Percentiles rank a stretch among this genome's conserved stretches.
Evolutionary conservation across 1,284 basidiomycete species (phyloP).

Genomic region (Ceratobasidium sp.): DNA sequence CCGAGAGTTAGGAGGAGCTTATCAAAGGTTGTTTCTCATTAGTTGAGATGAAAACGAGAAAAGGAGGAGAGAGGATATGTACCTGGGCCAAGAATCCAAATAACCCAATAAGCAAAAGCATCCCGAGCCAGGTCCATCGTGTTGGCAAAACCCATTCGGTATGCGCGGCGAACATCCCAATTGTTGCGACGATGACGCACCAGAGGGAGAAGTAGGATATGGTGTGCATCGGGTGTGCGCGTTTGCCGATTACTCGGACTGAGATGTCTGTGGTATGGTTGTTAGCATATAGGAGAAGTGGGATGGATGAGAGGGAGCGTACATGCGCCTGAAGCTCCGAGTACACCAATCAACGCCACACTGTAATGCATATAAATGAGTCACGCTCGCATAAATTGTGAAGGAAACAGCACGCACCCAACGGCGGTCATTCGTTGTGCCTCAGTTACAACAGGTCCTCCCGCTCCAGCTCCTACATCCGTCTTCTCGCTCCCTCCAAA

Average conservation of each 20-base stretch:
- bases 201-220: constrained; percentile 61
- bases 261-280: constrained; percentile 55
- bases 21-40: no score
- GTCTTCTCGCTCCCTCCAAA: constrained; percentile 33
- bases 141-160: constrained; percentile 26
- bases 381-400: background rate
- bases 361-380: constrained; percentile 20
- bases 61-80: background rate
- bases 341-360: constrained; percentile 53
- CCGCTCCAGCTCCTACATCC: constrained; percentile 27
- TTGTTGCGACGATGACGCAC: constrained; percentile 38
- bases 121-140: constrained; percentile 30
- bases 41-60: background rate
- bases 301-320: background rate
- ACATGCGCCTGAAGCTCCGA: constrained; percentile 50
- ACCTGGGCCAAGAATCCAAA: constrained; percentile 49
- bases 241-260: constrained; percentile 62
- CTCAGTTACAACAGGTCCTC: constrained; percentile 48
- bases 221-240: constrained; percentile 62
- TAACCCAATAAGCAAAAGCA: constrained; percentile 46
- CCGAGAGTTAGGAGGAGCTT: constrained; percentile 70
- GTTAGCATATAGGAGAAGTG: background rate
- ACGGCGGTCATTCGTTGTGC: constrained; percentile 53
- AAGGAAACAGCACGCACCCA: constrained; percentile 46
- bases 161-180: constrained; percentile 57